Base-by-base conservation (phyloP, 441 rosid genomes). In the Erodium texanum region DNA sequence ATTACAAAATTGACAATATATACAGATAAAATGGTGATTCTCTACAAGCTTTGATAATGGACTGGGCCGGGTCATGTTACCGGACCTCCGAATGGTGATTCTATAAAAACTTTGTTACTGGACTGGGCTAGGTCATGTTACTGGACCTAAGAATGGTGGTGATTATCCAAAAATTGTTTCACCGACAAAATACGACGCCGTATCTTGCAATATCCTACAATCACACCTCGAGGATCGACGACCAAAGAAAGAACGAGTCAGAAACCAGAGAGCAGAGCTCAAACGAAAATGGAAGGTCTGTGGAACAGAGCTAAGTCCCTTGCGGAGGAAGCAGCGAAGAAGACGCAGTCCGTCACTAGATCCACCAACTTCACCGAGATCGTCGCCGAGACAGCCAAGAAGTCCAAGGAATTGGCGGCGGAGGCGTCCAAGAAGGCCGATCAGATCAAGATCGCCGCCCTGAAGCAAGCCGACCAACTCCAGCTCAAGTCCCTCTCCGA, bases 401-500 rank as follows among this genome's bases (percentile, higher is more conserved):
- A 79, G 71, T 87, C 92, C 29, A 83, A 82, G 62, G 89, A 87
- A 32, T 76, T 91, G 66, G 92, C 96, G 22, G 70, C 85, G 9
- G 96, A 91, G 73, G 97, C 97, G 20, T 85, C 97, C 50, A 89
- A 83, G 82, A 83, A 78, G 66, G 89, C 89, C 71, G 92, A 85
- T 65, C 83, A 81, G 75, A 67, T 87, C 73, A 87, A 83, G 74
- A 67, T 76, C 73, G 88, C 77, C 19, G 89, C 88, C 59, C 58
- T 87, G 72, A 78, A 82, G 50, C 92, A 85, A 58, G 92, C 88
- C 34, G 92, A 87, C 74, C 87, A 82, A 79, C 74, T 82, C 84
- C 88, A 84, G 66, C 70, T 85, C 36, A 83, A 84, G 69, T 81
- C 92, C 50, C 75, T 87, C 41, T 71, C 89, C 66, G 87, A 86